Conservation (phyloP, 108 stramenopile genomes). For the Chaetoceros muelleri region DNA sequence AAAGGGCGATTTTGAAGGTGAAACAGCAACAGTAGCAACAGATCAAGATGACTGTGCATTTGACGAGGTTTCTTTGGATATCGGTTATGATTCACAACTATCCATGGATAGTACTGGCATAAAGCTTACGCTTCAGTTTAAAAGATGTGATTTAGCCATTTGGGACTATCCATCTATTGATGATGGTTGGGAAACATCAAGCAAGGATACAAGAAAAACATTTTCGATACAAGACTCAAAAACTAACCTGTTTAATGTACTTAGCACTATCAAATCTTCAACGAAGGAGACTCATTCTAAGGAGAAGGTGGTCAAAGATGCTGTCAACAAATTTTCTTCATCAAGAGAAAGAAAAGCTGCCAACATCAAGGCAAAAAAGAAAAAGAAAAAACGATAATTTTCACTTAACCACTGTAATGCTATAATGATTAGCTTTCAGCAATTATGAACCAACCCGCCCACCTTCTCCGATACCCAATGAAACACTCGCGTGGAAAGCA, state of each 20-base stretch:
- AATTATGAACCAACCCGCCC: neutral
- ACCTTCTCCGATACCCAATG: conserved; percentile 59
- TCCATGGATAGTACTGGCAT: neutral
- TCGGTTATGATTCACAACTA: conserved; percentile 1
- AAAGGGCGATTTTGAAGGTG: conserved; percentile 49
- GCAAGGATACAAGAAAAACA: conserved; percentile 1
- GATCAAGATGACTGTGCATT: conserved; percentile 11
- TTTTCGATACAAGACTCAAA: conserved; percentile 19
- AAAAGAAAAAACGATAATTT: conserved; percentile 13
- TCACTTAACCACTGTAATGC: too few species aligned
- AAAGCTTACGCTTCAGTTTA: conserved; percentile 19
- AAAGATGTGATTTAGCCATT: conserved; percentile 50
- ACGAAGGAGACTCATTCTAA: conserved; percentile 1
- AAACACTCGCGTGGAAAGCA: conserved; percentile 50
- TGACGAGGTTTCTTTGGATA: conserved; percentile 21
- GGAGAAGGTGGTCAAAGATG: neutral
- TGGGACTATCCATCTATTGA: conserved; percentile 45
- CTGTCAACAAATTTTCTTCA: conserved; percentile 20
- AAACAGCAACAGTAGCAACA: conserved; percentile 37
- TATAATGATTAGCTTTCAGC: neutral
- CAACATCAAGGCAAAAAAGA: conserved; percentile 19
- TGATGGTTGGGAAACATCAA: conserved; percentile 22
- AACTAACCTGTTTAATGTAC: conserved; percentile 15
- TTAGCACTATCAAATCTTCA: conserved; percentile 28
- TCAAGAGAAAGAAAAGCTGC: conserved; percentile 47